These are phyloP conservation scores for Chamaecrista fasciculata DNA, from an alignment of 306 rosid species.

Conservation along the genomic window DNA sequence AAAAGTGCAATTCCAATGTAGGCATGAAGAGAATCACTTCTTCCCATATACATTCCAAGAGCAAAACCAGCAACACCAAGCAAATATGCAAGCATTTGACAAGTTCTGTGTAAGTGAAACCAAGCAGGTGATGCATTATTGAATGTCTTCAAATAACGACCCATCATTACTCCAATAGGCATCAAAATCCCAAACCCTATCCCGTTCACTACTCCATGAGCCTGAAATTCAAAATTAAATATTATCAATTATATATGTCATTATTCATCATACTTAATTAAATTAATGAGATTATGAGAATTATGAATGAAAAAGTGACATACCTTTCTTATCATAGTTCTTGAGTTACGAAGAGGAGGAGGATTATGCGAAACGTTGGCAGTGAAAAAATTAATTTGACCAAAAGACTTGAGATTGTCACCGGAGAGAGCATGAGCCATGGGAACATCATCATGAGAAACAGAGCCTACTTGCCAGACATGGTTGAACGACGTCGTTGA, in stretches of 20 bases:
- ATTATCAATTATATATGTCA: too few species aligned
- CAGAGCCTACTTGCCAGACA: conserved; percentile 39
- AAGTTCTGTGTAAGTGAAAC: conserved; percentile 28
- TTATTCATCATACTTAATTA: too few species aligned
- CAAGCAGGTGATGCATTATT: neutral
- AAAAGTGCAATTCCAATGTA: conserved; percentile 30
- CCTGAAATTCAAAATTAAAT: conserved; percentile 4
- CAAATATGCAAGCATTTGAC: conserved; percentile 2
- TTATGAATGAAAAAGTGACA: neutral
- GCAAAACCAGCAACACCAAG: conserved; percentile 25
- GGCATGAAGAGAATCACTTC: neutral
- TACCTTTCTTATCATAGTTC: conserved; percentile 6
- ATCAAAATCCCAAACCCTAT: conserved; percentile 45
- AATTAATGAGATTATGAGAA: too few species aligned
- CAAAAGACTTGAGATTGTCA: conserved; percentile 26
- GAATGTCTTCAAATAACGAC: conserved; percentile 26
- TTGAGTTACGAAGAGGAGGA: neutral
- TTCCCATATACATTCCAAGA: conserved; percentile 16
- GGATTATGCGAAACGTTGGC: neutral
- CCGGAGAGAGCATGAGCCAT: conserved; percentile 2
- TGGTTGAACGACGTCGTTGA: conserved; percentile 9
- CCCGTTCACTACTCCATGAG: conserved; percentile 33
- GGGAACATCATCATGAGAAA: conserved; percentile 1
- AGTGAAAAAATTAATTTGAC: conserved; percentile 24
- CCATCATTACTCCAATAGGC: conserved; percentile 35